phyloP scores from a whole-genome alignment of 306 rosid genomes.

The Oemleria cerasiformis region DNA sequence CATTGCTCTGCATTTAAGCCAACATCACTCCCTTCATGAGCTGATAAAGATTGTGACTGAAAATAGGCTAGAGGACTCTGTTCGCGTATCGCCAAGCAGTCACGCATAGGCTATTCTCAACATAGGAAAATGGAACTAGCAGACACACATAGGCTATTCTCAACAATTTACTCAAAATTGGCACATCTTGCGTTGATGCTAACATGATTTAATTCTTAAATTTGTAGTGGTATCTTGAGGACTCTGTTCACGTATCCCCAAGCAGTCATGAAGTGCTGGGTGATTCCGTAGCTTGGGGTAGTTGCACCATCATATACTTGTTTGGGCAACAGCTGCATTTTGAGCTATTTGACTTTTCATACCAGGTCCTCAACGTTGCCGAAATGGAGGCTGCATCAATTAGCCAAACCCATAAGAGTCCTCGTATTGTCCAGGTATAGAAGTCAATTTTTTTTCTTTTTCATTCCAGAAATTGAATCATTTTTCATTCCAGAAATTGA shows the following conservation, averaged over 20 bases:
- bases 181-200: slow-evolving; percentile 9
- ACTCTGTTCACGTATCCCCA: slow-evolving; percentile 61
- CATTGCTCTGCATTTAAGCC: too few relatives aligned
- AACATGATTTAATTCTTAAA: slow-evolving; percentile 30
- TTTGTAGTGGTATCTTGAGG: slow-evolving; percentile 84
- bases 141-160: too few relatives aligned
- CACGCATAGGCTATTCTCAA: too few relatives aligned
- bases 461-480: too few relatives aligned
- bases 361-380: slow-evolving; percentile 88
- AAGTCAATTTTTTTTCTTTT: too few relatives aligned
- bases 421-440: slow-evolving; percentile 66
- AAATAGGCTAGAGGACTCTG: too few relatives aligned
- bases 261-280: slow-evolving; percentile 75
- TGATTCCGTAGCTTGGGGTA: slow-evolving; percentile 99
- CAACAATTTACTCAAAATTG: too few relatives aligned
- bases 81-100: too few relatives aligned
- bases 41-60: too few relatives aligned
- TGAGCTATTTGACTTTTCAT: slow-evolving; percentile 93
- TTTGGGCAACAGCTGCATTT: slow-evolving; percentile 96
- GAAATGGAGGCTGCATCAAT: slow-evolving; percentile 77
- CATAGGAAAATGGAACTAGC: too few relatives aligned
- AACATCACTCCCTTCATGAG: too few relatives aligned
- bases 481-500: too few relatives aligned
- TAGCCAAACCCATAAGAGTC: slow-evolving; percentile 54
- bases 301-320: slow-evolving; percentile 91